Base-by-base conservation (phyloP, 768 basidiomycete genomes). In the Leccinum incarnatum region DNA sequence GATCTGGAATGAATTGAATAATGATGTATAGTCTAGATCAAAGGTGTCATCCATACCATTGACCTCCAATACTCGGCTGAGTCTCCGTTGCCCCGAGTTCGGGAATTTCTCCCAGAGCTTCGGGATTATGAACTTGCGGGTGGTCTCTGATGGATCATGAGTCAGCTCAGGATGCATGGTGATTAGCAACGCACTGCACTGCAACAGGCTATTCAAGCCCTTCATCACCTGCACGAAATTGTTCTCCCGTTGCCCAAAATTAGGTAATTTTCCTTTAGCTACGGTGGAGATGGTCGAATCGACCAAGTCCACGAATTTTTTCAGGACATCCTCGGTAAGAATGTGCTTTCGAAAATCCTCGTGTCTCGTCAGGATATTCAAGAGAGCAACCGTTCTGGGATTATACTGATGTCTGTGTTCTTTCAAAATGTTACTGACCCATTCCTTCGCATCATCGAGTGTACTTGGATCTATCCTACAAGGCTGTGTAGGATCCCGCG, bases 151-250 rank as follows among this genome's bases (percentile, higher is more conserved):
- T 11, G 8, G 5, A 25, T n/a, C 5, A 27, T 57, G 0, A 63
- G 27, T 23, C 2, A 25, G 8, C 34, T 1, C 15, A 15, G 1
- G 4, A 42, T 34, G 19, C 19, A 32, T 1, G 27, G 34, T 14
- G 2, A 42, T 10, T 29, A 40, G 2, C 12, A 36, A 60, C 68
- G 29, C 10, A 69, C 68, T 51, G 10, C 61, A 67, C 8, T 55
- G 49, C 57, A 65, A 30, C n/a, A 69, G 25, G 27, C 58, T 59
- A 6, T 21, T 59, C 49, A 69, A 36, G 27, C 65, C 61, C 2
- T 70, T 61, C 68, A 69, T 69, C 10, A 54, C 68, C 23, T 62
- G 65, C 25, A 49, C 50, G 27, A 70, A 65, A 34, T 60, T 61
- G 4, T 46, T 51, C 12, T 19, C 56, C 0, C 32, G 32, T 27